Evolutionary conservation across 2,329 filamentous ascomycete genomes (phyloP), one percentile per base, ranked within the genome.

Genomic region (Sordariomycetes sp.): DNA sequence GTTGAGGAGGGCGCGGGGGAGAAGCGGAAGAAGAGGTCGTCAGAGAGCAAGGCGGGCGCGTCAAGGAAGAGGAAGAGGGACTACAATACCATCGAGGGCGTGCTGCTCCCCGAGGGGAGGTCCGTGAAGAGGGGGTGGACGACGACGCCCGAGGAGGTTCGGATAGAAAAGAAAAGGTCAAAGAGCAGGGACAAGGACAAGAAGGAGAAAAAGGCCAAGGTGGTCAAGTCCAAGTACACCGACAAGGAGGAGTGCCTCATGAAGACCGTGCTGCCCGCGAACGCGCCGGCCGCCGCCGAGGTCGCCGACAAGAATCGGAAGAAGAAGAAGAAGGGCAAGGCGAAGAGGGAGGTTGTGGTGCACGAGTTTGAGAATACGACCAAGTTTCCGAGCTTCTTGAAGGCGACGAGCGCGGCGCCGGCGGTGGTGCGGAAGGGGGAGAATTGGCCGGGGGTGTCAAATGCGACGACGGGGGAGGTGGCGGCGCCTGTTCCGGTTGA

Each of bases 111-210:
- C 6, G 76, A 82, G 20, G 86, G 82, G 53, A 82, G 91, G 63
- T 88, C 88, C 65, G 84, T 96, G 60, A 95, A 94, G 75, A 79
- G 91, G 60, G 91, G 90, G 5, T 96, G 91, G 91, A 92, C 88
- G 1, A 87, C 90, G 60, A 77, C 85, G 1, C 73, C 76, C 24
- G 73, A 75, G 22, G 71, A 75, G 59, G 70, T 73, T 63, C 73
- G 68, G 64, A 75, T 74, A 62, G 73, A 72, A 65, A 78, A 74
- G 62, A 74, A 69, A 48, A 71, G 74, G 57, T 68, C 69, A 62
- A 72, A 68, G 61, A 67, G 69, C 59, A 79, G 75, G 64, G 71
- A 72, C 59, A 75, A 74, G 34, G 72, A 76, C 25, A 76, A 75
- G 45, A 75, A 78, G 59, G 76, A 76, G 56, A 77, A 81, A 55